Evolutionary conservation across 169 alveolate species (phyloP), one percentile per base, ranked within the genome.

Genomic region (Eimeria praecox): DNA sequence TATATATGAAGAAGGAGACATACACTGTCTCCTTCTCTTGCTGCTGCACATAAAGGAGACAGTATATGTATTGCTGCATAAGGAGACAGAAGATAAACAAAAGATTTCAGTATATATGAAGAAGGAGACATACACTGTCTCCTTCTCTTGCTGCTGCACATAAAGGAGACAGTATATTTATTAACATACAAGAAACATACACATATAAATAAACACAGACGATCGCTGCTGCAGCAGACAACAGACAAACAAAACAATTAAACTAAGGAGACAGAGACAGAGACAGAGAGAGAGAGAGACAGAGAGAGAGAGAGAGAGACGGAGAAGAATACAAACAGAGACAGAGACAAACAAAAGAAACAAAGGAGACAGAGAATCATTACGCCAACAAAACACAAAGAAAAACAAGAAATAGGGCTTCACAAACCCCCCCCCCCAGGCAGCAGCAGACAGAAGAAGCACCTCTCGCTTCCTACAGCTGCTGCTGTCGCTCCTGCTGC

Each of bases 61-160:
- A 35, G 35, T n/a, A n/a, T n/a, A 66, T 99, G 98, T 95, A 98
- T 98, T 91, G 98, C 97, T 94, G 99, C 69, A 59, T 97, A 96
- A 98, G 98, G 95, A 98, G 98, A 95, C 97, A 98, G 20, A 52
- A 96, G n/a, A n/a, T 97, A 99, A 99, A 59, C 98, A 98, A 71
- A n/a, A 73, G n/a, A 49, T 33, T 27, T 6, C 66, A 22, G 62
- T 20, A 59, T 20, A 59, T 18, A 46, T 8, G 24, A 3, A 64
- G 38, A n/a, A 18, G 16, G 16, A n/a, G 38, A 64, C 18, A n/a
- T 0, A 64, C 16, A 14, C 18, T 10, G 38, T n/a, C n/a, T n/a
- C n/a, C n/a, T n/a, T n/a, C n/a, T n/a, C n/a, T 5, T 40, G 87
- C 46, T 24, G 20, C 38, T 22, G 40, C 78, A 12, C 6, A 9